Conservation (phyloP, 2,329 filamentous ascomycete species). For the Fusarium euwallaceae region DNA sequence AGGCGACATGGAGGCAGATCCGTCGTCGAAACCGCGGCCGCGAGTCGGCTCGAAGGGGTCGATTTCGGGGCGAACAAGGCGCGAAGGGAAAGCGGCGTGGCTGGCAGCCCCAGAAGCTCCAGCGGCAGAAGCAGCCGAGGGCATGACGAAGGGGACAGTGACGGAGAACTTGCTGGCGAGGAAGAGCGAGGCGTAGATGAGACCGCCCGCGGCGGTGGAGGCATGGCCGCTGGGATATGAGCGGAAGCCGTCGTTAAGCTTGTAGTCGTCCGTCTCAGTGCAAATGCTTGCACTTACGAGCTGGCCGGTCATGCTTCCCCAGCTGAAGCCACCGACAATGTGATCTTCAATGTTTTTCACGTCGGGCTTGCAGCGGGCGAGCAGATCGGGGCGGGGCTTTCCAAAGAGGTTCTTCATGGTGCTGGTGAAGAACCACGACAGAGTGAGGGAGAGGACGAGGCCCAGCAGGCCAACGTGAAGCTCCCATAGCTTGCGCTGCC, state of each 20-base stretch:
- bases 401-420: conserved; percentile 85
- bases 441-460: conserved; percentile 77
- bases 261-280: conserved; percentile 69
- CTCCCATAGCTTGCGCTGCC: conserved; percentile 91
- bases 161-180: conserved; percentile 86
- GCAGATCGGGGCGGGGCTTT: conserved; percentile 83
- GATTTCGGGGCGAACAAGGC: conserved; percentile 61
- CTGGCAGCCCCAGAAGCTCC: conserved; percentile 73
- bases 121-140: conserved; percentile 58
- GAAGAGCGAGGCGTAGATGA: conserved; percentile 89
- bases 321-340: conserved; percentile 72
- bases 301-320: conserved; percentile 68
- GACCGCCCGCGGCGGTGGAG: conserved; percentile 80
- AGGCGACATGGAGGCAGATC: conserved; percentile 35
- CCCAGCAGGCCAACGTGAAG: conserved; percentile 89
- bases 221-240: conserved; percentile 73
- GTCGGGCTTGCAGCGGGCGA: conserved; percentile 84
- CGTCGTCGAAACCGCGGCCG: conserved; percentile 33
- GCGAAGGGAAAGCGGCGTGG: conserved; percentile 81
- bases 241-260: conserved; percentile 84
- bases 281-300: conserved; percentile 86
- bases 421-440: conserved; percentile 84
- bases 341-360: conserved; percentile 70
- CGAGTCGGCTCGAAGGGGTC: conserved; percentile 52
- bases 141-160: conserved; percentile 76